Conservation (phyloP, 2,329 filamentous ascomycete species). For the Penicillium sp. region DNA sequence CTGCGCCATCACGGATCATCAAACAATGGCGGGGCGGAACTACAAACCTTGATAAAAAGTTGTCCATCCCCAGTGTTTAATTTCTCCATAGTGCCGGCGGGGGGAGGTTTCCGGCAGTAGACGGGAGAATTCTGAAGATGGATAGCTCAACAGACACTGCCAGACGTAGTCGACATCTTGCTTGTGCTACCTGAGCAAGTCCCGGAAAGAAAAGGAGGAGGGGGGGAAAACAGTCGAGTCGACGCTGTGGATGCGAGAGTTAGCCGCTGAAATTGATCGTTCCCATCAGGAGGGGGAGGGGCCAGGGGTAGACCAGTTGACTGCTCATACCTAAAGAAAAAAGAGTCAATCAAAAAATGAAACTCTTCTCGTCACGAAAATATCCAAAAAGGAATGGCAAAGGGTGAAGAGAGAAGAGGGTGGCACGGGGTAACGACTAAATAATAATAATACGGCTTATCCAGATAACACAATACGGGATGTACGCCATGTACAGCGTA, state of each 20-base stretch:
- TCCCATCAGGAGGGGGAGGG: not conserved
- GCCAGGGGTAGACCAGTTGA: not conserved
- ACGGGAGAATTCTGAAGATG: constrained; percentile 37
- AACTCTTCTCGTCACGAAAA: not conserved
- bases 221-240: constrained; percentile 8
- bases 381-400: constrained; percentile 7
- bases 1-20: not conserved
- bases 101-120: constrained; percentile 22
- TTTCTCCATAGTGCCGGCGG: constrained; percentile 47
- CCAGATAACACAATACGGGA: constrained; percentile 11
- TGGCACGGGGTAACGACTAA: constrained; percentile 28
- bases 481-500: constrained; percentile 1
- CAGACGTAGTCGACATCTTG: constrained; percentile 39
- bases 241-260: constrained; percentile 7
- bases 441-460: constrained; percentile 21
- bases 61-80: constrained; percentile 53
- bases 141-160: constrained; percentile 36
- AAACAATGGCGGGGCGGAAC: not conserved
- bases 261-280: constrained; percentile 1
- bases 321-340: constrained; percentile 1
- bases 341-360: not conserved
- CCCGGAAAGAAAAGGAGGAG: constrained; percentile 3
- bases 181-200: constrained; percentile 21
- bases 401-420: constrained; percentile 11
- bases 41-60: constrained; percentile 50